Conservation (phyloP, 192 early-diverging fungal species). For the Podila epicladia region DNA sequence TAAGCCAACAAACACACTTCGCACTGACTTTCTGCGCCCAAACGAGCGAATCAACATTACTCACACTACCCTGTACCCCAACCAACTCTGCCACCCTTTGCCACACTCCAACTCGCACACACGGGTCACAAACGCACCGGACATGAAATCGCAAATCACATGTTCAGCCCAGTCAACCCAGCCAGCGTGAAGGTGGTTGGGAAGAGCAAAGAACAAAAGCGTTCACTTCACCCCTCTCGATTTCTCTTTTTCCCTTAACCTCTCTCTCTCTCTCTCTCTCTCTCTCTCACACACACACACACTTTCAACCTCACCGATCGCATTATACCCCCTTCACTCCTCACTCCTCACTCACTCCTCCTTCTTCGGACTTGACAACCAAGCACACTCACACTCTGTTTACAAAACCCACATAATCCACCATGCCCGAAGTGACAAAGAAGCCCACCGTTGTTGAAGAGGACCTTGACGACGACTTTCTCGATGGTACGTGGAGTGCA, state of each 20-base stretch:
- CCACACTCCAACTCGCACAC: too few species aligned
- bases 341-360: too few species aligned
- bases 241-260: background rate
- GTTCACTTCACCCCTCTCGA: background rate
- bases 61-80: too few species aligned
- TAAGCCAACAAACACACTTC: too few species aligned
- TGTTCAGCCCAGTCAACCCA: background rate
- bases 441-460: slow-evolving; percentile 48
- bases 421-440: slow-evolving; percentile 51
- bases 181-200: too few species aligned
- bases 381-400: background rate
- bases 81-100: too few species aligned
- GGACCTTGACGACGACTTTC: slow-evolving; percentile 51
- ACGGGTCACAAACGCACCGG: too few species aligned
- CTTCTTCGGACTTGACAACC: background rate
- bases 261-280: background rate
- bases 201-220: background rate
- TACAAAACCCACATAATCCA: slow-evolving; percentile 20
- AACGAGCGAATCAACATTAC: too few species aligned
- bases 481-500: slow-evolving; percentile 32
- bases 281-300: too few species aligned
- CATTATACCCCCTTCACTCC: too few species aligned
- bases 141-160: background rate
- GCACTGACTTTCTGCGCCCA: too few species aligned
- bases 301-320: background rate